Evolutionary conservation across 1,139 yeast genomes (phyloP).

Genomic region (Hyphopichia khmerensis): DNA sequence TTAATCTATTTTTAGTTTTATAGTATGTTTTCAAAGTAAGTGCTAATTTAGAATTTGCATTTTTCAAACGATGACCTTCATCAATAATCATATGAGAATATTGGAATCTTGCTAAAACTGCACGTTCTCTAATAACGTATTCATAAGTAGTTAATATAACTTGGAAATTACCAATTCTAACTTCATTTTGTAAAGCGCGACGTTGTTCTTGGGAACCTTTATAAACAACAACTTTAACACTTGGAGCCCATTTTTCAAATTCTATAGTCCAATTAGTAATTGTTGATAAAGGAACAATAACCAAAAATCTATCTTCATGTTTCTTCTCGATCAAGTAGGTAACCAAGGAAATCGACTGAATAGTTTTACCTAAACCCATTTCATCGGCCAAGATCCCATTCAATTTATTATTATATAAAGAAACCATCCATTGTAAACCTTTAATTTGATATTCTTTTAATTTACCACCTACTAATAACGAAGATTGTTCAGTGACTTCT

Average conservation of each 20-base stretch:
- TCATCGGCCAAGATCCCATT: conserved; percentile 96
- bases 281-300: conserved; percentile 81
- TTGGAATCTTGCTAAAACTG: conserved; percentile 61
- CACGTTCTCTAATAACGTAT: conserved; percentile 72
- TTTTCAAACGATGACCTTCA: conserved; percentile 89
- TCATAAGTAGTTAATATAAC: conserved; percentile 79
- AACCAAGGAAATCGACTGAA: conserved; percentile 84
- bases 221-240: conserved; percentile 63
- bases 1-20: conserved; percentile 72
- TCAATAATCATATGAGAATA: conserved; percentile 90
- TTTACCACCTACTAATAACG: conserved; percentile 77
- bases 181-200: conserved; percentile 60
- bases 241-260: conserved; percentile 87
- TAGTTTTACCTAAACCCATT: conserved; percentile 96
- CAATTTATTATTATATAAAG: conserved; percentile 85
- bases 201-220: conserved; percentile 76
- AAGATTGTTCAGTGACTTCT: conserved; percentile 62
- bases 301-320: conserved; percentile 68
- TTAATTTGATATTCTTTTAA: conserved; percentile 90
- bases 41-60: conserved; percentile 71
- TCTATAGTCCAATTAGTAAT: conserved; percentile 84
- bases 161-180: conserved; percentile 68
- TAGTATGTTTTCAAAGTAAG: conserved; percentile 70
- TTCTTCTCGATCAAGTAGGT: conserved; percentile 75
- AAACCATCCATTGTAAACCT: conserved; percentile 98